Base-by-base conservation (phyloP, 345 rosid species). In the Aurinia saxatilis region DNA sequence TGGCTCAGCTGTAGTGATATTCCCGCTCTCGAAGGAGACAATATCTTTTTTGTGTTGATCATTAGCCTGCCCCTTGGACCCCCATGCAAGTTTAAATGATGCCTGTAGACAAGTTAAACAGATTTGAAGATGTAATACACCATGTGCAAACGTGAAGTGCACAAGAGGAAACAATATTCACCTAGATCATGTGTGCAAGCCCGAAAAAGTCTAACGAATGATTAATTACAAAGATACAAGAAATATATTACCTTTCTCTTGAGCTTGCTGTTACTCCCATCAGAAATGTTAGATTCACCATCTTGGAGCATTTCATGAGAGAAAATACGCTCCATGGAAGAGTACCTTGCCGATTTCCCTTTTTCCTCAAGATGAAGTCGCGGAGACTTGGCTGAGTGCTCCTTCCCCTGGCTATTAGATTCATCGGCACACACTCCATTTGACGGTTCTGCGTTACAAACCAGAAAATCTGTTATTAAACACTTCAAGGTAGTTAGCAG, bases 11-110 rank as follows among this genome's bases (percentile, higher is more conserved):
- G 98, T 86, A 10, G 86, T 78, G 75, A 95, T 95, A 71, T 90
- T 82, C 48, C 99, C 98, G 67, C 80, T 83, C 72, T 88, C 99
- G 78, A 95, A 95, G 23, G 96, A 95, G 63, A 95, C 99, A 33
- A 95, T 79, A 34, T 90, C 98, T 59, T 86, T 95, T 48, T 90
- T 95, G 83, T 86, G 92, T 76, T 86, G 98, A 74, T 95, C 95
- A 65, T 84, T 80, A 62, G 67, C 66, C 27, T 85, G 87, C 33
- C 95, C 96, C 59, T 86, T 88, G 78, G 89, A 86, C 31, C 89
- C 74, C 99, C 99, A 95, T 55, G 95, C 77, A 55, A 95, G 99
- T 63, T 95, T 95, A 72, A 95, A 95, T 16, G 98, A 84, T 68
- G 99, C 99, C 99, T 95, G 81, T 60, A 37, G 9, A 74, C 68